Base-by-base conservation (phyloP, 2,329 filamentous ascomycete genomes). In the Corynespora cassiicola region DNA sequence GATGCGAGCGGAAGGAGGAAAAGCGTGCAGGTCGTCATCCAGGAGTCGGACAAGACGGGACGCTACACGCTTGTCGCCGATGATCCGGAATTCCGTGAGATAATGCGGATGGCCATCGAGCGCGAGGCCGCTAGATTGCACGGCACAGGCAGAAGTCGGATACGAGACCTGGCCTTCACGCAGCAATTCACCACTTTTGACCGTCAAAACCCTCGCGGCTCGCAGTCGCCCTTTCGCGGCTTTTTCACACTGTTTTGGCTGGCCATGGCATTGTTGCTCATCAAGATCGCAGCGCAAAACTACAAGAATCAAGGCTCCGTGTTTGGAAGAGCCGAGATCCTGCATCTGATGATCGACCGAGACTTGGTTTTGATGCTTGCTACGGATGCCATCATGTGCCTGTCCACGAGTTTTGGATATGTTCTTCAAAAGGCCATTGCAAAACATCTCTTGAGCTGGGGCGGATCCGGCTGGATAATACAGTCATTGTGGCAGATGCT, bases 231-330 rank as follows among this genome's bases (percentile, higher is more conserved):
- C 0, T 91, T 90, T 54, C 82, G 87, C 60, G 88, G 88, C 19
- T 91, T 91, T 70, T 90, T 88, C 57, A 87, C 84, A 0, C 72
- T 92, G 0, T 90, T 90, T 64, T 91, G 88, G 87, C 77, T 90
- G 30, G 77, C 78, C 7, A 82, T 89, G 46, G 77, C 79, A 6
- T 63, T 90, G 27, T 77, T 86, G 52, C 78, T 90, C 41, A 56
- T 86, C 21, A 83, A 83, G 58, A 82, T 88, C 31, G 84, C 78
- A 0, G 80, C 81, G 20, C 75, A 81, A 25, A 91, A 90, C 56
- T 90, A 82, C 76, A 76, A 76, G 45, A 72, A 74, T n/a, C 78
- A 85, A 50, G 87, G 87, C 21, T 87, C 77, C 39, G 76, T 84
- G 1, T 75, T 90, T 30, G 87, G 86, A 2, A 79, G 75, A 3